A percentile compares a stretch with the other conserved stretches of the same genome.
Evolutionary conservation across 2,329 filamentous ascomycete species (phyloP).

Genomic region (Ascochyta viciae-villosae): DNA sequence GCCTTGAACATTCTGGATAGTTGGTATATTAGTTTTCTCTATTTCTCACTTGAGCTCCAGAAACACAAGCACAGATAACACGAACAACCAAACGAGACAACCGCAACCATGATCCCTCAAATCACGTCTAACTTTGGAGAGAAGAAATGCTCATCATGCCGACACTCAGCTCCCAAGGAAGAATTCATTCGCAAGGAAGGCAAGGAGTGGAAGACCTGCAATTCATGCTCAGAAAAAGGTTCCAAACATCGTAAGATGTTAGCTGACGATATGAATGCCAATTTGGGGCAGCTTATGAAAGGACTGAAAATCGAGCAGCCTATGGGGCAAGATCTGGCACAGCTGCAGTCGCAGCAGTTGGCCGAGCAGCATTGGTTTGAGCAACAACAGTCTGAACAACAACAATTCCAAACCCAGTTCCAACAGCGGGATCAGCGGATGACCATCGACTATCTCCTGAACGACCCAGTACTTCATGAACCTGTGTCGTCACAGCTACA

Average conservation of each 20-base stretch:
- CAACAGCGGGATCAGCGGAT: not conserved
- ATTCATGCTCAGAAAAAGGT: not conserved
- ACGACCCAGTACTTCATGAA: not conserved
- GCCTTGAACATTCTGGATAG: not conserved
- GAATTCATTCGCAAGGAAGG: not conserved
- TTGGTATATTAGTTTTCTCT: not conserved
- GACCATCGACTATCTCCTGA: not conserved
- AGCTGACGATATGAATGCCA: not conserved
- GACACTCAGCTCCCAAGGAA: not conserved
- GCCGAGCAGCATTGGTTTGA: not conserved
- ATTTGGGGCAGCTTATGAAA: not conserved
- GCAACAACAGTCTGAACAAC: not conserved
- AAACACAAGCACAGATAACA: not conserved
- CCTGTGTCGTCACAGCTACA: not conserved
- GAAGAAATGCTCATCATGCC: not conserved
- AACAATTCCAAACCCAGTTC: not conserved
- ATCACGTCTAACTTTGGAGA: not conserved
- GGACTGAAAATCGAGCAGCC: not conserved
- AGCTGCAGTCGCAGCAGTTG: not conserved
- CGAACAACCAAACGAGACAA: not conserved
- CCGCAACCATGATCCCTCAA: not conserved
- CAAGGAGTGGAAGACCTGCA: constrained; percentile 2
- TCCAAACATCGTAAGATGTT: not conserved
- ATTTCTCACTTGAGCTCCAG: not conserved
- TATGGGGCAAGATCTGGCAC: not conserved